Evolutionary conservation across 805 yeast species (phyloP), one percentile per base, ranked within the genome.

Genomic region (Hanseniaspora lachancei): DNA sequence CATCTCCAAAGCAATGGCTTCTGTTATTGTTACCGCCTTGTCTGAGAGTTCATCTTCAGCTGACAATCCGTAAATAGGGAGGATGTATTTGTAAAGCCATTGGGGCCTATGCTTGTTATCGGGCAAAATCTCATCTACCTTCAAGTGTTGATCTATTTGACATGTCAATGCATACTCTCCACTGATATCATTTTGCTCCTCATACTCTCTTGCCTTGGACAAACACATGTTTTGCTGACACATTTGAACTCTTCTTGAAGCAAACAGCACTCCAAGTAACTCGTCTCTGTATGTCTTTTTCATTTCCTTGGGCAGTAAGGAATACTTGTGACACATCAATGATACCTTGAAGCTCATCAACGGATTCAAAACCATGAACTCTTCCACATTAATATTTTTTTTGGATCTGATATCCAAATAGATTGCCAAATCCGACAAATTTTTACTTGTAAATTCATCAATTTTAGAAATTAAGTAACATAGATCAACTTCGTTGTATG

Each of bases 11-110:
- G 47, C 46, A 2, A 53, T 5, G 5, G 47, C 47, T 21, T 44
- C 40, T 23, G 48, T 53, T 9, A 53, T 53, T 5, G 56, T 21
- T 15, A 38, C 21, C 3, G 56, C 39, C 21, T 53, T 53, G 12
- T 46, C 50, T n/a, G 47, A 41, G 6, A 53, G 27, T 20, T 38
- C 41, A 21, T 46, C 50, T 18, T 39, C 49, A 20, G n/a, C 32
- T 13, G 39, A 38, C 3, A 53, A 21, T 2, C 47, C 49, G 39
- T 29, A 53, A 20, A 42, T 15, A 13, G 50, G 50, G 16, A 27
- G 29, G 2, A 53, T n/a, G 29, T n/a, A 53, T 2, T 38, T 20
- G 15, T 35, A 34, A 16, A 23, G 18, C 56, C 56, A 53, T 10
- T 38, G n/a, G 6, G 50, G 50, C 32, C 56, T 44, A 6, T 29